phyloP scores from a whole-genome alignment of 2,329 filamentous ascomycete genomes.

The Aureobasidium sp. region DNA sequence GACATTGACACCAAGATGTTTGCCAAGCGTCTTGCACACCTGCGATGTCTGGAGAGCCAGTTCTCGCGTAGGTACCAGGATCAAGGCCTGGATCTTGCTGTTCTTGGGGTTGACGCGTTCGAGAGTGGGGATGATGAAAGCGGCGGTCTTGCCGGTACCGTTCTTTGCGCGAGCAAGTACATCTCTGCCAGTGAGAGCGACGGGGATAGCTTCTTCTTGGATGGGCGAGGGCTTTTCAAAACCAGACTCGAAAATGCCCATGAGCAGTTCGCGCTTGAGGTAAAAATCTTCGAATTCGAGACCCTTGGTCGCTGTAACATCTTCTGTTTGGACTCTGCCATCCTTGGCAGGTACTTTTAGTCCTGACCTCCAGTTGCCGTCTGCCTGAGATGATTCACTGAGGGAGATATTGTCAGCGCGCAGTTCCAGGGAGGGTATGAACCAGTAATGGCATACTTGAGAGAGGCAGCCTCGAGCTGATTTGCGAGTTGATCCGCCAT shows the following conservation, averaged over 20 bases:
- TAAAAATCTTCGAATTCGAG: conserved; percentile 97
- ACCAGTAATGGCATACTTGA: conserved; percentile 33
- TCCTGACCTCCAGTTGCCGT: conserved; percentile 66
- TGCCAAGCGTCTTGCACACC: conserved; percentile 96
- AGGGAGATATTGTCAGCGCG: conserved; percentile 15
- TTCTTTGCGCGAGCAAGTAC: conserved; percentile 97
- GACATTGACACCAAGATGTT: conserved; percentile 94
- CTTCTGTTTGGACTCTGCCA: conserved; percentile 75
- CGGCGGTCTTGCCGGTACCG: conserved; percentile 95
- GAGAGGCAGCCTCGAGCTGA: conserved; percentile 50
- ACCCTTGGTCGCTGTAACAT: conserved; percentile 97
- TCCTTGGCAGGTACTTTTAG: conserved; percentile 69
- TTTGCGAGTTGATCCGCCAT: conserved; percentile 48
- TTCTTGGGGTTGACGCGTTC: conserved; percentile 96
- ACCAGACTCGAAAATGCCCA: conserved; percentile 98
- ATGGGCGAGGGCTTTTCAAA: conserved; percentile 99
- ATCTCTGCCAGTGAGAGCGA: conserved; percentile 89
- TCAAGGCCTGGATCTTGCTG: conserved; percentile 91
- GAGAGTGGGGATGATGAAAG: conserved; percentile 91
- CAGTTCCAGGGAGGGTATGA: conserved; percentile 10
- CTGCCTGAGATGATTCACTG: conserved; percentile 29
- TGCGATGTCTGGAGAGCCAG: conserved; percentile 97
- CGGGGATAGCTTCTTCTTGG: conserved; percentile 97
- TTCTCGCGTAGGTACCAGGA: conserved; percentile 93
- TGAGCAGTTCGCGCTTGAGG: conserved; percentile 89